Evolutionary conservation across 495 filamentous ascomycete species (phyloP).

Genomic region (Apiosordaria backusii): DNA sequence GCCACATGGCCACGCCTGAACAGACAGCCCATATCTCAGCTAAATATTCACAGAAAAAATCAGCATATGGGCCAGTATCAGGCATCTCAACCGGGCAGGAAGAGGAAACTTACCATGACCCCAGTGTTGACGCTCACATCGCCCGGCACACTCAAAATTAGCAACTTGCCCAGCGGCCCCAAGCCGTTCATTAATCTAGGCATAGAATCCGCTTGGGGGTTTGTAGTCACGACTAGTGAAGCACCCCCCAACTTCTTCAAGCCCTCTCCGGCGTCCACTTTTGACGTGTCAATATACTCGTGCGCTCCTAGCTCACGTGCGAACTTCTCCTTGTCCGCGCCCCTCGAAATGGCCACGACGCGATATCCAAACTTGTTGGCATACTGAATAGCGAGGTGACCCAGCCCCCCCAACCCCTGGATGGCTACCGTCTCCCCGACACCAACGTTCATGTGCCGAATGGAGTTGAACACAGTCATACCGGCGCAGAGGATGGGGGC

Average conservation of each 20-base stretch:
- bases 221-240: conserved; percentile 60
- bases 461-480: conserved; percentile 68
- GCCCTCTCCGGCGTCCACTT: conserved; percentile 47
- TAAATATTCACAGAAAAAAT: neutral
- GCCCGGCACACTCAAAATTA: conserved; percentile 22
- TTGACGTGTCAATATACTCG: conserved; percentile 61
- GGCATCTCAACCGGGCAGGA: neutral
- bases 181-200: conserved; percentile 53
- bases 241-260: conserved; percentile 61
- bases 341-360: conserved; percentile 58
- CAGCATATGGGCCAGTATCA: neutral
- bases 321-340: conserved; percentile 55
- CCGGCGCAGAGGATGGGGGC: conserved; percentile 71
- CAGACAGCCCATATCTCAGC: conserved; percentile 33
- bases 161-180: conserved; percentile 55
- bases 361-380: conserved; percentile 62
- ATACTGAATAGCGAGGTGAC: conserved; percentile 67
- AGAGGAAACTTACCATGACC: conserved; percentile 4
- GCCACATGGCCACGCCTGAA: conserved; percentile 62
- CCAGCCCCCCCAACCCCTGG: conserved; percentile 63
- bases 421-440: conserved; percentile 59
- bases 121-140: conserved; percentile 10
- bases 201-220: conserved; percentile 55
- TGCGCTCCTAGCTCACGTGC: conserved; percentile 61
- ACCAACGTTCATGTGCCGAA: conserved; percentile 57